Evolutionary conservation across 2,329 filamentous ascomycete genomes (phyloP).

Genomic region (Trichoderma oligosporum): DNA sequence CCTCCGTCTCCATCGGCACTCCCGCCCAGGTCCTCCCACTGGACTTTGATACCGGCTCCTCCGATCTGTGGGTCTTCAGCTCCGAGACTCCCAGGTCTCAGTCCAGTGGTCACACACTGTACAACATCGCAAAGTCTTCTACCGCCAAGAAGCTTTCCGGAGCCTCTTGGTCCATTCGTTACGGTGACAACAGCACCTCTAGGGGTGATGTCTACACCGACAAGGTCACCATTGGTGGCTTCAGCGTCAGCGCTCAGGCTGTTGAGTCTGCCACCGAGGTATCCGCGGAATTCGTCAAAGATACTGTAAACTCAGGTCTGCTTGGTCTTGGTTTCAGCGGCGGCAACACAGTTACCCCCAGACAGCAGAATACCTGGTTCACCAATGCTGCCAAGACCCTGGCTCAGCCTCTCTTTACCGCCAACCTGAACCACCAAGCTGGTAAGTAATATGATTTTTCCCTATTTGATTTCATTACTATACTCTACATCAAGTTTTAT

Average conservation of each 20-base stretch:
- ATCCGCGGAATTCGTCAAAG: conserved; percentile 38
- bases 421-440: conserved; percentile 55
- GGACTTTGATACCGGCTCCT: conserved; percentile 27
- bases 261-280: conserved; percentile 43
- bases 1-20: conserved; percentile 23
- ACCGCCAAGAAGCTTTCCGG: conserved; percentile 37
- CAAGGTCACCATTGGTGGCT: conserved; percentile 39
- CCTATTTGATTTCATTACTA: conserved; percentile 26
- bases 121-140: conserved; percentile 37
- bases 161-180: conserved; percentile 41
- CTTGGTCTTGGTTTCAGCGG: conserved; percentile 43
- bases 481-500: neutral
- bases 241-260: conserved; percentile 40
- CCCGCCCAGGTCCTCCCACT: conserved; percentile 23
- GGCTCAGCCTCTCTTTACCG: conserved; percentile 56
- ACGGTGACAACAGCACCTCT: conserved; percentile 43
- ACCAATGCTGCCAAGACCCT: conserved; percentile 30
- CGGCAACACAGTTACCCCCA: conserved; percentile 42
- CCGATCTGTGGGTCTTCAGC: conserved; percentile 38
- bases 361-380: conserved; percentile 43
- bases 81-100: conserved; percentile 38
- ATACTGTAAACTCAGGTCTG: conserved; percentile 42
- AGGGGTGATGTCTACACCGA: conserved; percentile 44
- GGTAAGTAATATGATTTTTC: conserved; percentile 25
- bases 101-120: conserved; percentile 40